Percentiles rank a stretch among this genome's conserved stretches.
Evolutionary conservation across 2,329 filamentous ascomycete genomes (phyloP).

Genomic region (Alternaria sp.): DNA sequence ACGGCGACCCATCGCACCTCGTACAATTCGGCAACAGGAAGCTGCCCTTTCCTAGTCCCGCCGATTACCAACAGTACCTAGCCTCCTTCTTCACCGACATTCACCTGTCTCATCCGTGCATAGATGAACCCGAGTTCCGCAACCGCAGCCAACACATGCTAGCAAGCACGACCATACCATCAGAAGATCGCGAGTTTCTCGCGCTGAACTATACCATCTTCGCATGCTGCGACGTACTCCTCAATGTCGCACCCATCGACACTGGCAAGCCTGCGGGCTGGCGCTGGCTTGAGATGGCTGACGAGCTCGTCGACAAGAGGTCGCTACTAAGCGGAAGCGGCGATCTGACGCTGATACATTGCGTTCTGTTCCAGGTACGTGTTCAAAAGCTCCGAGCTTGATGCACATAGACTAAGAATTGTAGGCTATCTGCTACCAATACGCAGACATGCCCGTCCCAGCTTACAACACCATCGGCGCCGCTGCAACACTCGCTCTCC

Average conservation of each 20-base stretch:
- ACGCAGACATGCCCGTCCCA: constrained; percentile 33
- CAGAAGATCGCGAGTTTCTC: constrained; percentile 31
- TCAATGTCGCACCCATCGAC: constrained; percentile 4
- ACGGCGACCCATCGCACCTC: constrained; percentile 3
- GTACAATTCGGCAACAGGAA: constrained; percentile 25
- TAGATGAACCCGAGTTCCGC: constrained; percentile 39
- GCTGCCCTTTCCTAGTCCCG: constrained; percentile 28
- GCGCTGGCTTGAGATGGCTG: constrained; percentile 39
- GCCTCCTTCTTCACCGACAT: constrained; percentile 37
- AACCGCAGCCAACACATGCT: constrained; percentile 30
- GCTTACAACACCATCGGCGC: constrained; percentile 40
- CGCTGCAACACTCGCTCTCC: constrained; percentile 36
- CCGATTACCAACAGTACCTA: constrained; percentile 32
- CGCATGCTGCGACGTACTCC: constrained; percentile 27
- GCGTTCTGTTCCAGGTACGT: constrained; percentile 35
- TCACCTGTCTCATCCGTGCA: constrained; percentile 34
- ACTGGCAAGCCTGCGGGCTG: constrained; percentile 29
- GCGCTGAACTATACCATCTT: constrained; percentile 41
- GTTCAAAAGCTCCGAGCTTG: neutral
- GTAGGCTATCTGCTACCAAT: constrained; percentile 36
- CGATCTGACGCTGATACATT: constrained; percentile 36
- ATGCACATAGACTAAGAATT: constrained; percentile 1
- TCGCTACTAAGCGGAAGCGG: constrained; percentile 25
- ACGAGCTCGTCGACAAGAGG: constrained; percentile 35
- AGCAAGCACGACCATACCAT: constrained; percentile 18